Evolutionary conservation across 106 monocot species (phyloP), one percentile per base, ranked within the genome.

Genomic region (Amphibolis antarctica): DNA sequence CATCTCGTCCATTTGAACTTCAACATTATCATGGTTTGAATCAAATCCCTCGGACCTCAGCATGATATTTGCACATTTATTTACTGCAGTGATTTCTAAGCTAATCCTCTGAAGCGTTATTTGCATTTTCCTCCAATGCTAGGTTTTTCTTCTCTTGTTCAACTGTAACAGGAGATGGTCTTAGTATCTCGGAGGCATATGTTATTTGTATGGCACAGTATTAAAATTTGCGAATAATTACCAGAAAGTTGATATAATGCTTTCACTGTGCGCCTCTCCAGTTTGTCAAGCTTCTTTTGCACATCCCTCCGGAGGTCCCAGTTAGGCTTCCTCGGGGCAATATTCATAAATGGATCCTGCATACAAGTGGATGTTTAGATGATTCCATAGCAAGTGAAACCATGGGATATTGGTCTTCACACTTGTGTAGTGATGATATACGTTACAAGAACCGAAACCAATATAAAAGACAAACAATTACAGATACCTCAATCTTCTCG

Each of bases 241-340:
- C 96, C 65, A 66, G 77, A 78, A 30, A 91, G 68, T 68, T 87
- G 69, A 58, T 80, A 82, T 59, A 98, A 46, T 21, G 98, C 87
- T 77, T 88, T 98, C 77, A 82, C 82, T 18, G 98, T 98, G 64
- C 98, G 87, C 69, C 75, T 88, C 53, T 98, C 91, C 22, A 98
- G 91, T 59, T 98, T 98, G 60, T 98, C 91, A 14, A 98, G 87
- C 71, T 63, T 91, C 75, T 91, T 91, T 59, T 98, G 91, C 65
- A 98, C 87, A 64, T 91, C 91, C 59, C 98, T 77, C 30, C 82
- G 64, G 10, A 98, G 82, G 67, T 98, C 98, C 91, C 98, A 98
- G 65, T 98, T 91, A n/a, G 98, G 98, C 60, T 98, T 98, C 80
- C 88, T 98, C 53, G 98, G 98, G 29, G 98, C 98, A 59, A 98